phyloP scores from a whole-genome alignment of 2,329 filamentous ascomycete genomes.

The Ceratocystis lukuohia region DNA sequence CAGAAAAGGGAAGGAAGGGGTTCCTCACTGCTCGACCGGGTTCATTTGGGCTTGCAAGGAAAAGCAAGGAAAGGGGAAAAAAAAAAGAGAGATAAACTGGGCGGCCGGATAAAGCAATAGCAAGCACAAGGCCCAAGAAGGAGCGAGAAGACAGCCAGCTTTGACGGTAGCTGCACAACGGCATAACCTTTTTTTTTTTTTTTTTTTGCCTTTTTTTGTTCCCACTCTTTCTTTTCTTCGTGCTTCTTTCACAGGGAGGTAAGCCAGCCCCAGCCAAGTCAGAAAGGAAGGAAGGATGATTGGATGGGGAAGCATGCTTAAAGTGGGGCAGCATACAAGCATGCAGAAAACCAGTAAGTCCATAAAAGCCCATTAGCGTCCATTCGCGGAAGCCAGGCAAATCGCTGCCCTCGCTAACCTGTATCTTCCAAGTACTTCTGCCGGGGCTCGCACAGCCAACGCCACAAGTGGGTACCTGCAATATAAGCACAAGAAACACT shows the following conservation, averaged over 20 bases:
- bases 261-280: not conserved
- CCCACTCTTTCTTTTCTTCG: not conserved
- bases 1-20: not conserved
- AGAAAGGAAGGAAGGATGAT: not conserved
- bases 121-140: not conserved
- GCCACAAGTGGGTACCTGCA: not conserved
- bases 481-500: not conserved
- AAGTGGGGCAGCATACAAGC: not conserved
- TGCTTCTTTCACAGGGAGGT: not conserved
- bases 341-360: not conserved
- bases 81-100: conserved; percentile 1
- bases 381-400: not conserved
- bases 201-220: not conserved
- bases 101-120: conserved; percentile 3
- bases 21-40: too few species aligned
- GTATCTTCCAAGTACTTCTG: not conserved
- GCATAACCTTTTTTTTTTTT: not conserved
- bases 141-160: conserved; percentile 5
- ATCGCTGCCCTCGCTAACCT: not conserved
- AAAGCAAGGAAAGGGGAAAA: not conserved
- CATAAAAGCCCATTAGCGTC: not conserved
- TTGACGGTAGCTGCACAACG: not conserved
- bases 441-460: not conserved
- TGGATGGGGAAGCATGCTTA: not conserved
- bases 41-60: not conserved